Conservation (phyloP, 352 stramenopile species). For the Pythium brassicae region DNA sequence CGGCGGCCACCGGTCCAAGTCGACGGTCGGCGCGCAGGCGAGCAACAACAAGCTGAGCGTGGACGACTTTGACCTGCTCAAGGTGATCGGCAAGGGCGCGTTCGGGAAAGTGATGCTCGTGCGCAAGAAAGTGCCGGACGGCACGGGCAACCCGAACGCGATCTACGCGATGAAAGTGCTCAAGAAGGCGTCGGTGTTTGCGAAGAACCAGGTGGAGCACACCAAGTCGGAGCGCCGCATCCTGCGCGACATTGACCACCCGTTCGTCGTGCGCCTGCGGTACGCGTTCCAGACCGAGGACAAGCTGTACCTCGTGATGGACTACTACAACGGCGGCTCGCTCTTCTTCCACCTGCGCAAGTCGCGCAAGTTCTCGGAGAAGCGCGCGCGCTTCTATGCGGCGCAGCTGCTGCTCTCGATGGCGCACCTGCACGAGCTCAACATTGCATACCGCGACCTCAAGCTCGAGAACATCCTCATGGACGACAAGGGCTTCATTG, state of each 20-base stretch:
- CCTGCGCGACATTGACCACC: constrained; percentile 88
- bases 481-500: constrained; percentile 92
- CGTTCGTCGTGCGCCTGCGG: constrained; percentile 90
- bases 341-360: constrained; percentile 92
- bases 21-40: constrained; percentile 22
- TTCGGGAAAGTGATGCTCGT: constrained; percentile 97
- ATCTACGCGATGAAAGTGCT: constrained; percentile 94
- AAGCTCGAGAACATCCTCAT: constrained; percentile 96
- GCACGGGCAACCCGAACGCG: constrained; percentile 52
- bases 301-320: constrained; percentile 92
- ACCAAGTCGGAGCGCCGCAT: constrained; percentile 91
- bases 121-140: constrained; percentile 85
- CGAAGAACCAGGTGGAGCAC: constrained; percentile 93
- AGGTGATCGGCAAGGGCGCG: constrained; percentile 94
- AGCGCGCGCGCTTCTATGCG: constrained; percentile 87
- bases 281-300: constrained; percentile 94
- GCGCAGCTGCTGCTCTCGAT: constrained; percentile 90
- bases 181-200: constrained; percentile 88
- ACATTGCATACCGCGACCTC: constrained; percentile 93
- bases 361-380: constrained; percentile 87
- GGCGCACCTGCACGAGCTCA: constrained; percentile 90
- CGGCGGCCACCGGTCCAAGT: constrained; percentile 40
- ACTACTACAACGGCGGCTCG: constrained; percentile 91
- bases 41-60: constrained; percentile 76
- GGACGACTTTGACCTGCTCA: constrained; percentile 94